phyloP scores from a whole-genome alignment of 352 stramenopile genomes.

The Phytopythium sindhum region DNA sequence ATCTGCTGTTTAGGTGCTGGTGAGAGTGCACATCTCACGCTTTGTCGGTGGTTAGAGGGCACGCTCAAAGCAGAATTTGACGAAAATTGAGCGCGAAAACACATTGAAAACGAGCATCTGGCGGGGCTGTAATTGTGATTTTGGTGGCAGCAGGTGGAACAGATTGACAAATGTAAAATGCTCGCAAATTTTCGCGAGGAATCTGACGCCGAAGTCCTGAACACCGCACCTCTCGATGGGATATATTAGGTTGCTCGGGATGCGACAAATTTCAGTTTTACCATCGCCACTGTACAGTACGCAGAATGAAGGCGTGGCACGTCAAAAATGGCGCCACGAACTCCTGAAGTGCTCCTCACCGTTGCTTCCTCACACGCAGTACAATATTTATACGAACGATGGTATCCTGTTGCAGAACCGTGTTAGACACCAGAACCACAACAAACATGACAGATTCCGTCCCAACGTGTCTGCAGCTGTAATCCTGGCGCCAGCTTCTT shows the following conservation, averaged over 20 bases:
- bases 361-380: too few relatives aligned
- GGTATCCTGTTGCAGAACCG: too few relatives aligned
- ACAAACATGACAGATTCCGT: background rate
- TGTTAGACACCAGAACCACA: too few relatives aligned
- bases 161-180: background rate
- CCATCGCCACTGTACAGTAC: background rate
- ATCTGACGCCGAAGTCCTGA: too few relatives aligned
- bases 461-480: background rate
- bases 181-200: background rate
- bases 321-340: background rate
- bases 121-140: background rate
- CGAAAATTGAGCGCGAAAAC: background rate
- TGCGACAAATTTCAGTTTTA: slow-evolving; percentile 3
- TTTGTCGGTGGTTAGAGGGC: background rate
- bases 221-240: background rate
- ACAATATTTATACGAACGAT: too few relatives aligned
- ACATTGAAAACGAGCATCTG: background rate
- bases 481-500: background rate
- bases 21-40: too few relatives aligned
- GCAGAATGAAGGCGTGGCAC: too few relatives aligned
- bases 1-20: too few relatives aligned
- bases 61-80: background rate
- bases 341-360: background rate
- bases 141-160: background rate
- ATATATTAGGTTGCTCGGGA: background rate